Base-by-base conservation (phyloP, 805 yeast species). In the Candida loeiensis region DNA sequence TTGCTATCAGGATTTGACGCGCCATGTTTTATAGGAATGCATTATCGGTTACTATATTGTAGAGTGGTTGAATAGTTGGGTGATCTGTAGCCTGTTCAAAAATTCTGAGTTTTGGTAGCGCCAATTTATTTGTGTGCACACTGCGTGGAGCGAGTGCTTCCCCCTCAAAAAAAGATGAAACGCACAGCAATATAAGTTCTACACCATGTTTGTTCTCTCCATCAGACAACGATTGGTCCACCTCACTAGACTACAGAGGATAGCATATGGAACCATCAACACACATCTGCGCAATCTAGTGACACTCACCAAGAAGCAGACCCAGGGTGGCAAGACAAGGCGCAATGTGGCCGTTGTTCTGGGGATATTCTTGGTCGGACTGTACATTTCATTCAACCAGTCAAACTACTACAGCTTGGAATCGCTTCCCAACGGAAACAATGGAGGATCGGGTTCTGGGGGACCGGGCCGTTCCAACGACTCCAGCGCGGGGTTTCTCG, bases 1-100 rank as follows among this genome's bases (percentile, higher is more conserved):
- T 64, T 71, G 77, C 79, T 74, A 74, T 74, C 80, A 74, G 80
- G 73, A 70, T 63, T 63, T 62, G 72, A 63, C 33, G 7, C 33
- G 33, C 33, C 33, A 30, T 30, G 36, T 20, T 33, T 33, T 33
- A 33, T 33, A 33, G 36, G 36, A 33, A 33, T 33, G 36, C 36
- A 33, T 33, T 33, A 22, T 20, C 25, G 27, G 27, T 21, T 33
- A 33, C 27, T 9, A 4, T 4, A 14, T 6, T 33, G 36, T 33
- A 33, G 36, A 17, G 4, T 11, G 12, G 7, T 17, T 28, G 6
- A 28, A 28, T 16, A 28, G 7, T 28, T 13, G 4, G 31, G 12
- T 6, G 17, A 28, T n/a, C 14, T 8, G 5, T 26, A 13, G 12
- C 6, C 29, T 26, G 14, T 8, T n/a, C n/a, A n/a, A 12, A 26